phyloP scores from a whole-genome alignment of 106 monocot genomes.

The Vanilla planifolia region DNA sequence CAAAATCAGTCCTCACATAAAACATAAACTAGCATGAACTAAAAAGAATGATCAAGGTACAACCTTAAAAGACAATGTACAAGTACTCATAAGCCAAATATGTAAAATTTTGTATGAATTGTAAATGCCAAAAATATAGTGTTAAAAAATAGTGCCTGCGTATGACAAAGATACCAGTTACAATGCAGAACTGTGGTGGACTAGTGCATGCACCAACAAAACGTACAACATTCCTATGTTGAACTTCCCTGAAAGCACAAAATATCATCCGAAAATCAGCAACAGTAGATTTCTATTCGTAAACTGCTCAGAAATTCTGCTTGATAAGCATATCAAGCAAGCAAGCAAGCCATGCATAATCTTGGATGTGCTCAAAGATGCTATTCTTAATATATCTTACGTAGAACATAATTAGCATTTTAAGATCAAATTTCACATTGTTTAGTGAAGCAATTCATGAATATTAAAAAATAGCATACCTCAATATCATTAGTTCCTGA shows the following conservation, averaged over 20 bases:
- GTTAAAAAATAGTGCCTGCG: not conserved
- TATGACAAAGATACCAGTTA: conserved; percentile 41
- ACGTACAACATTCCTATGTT: conserved; percentile 57
- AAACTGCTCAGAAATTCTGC: too few relatives aligned
- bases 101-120: too few relatives aligned
- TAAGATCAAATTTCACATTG: not conserved
- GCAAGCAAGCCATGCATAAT: not conserved
- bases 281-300: not conserved
- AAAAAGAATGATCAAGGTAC: too few relatives aligned
- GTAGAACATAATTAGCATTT: not conserved
- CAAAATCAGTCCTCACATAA: too few relatives aligned
- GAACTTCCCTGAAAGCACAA: conserved; percentile 41
- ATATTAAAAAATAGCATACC: conserved; percentile 23
- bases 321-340: not conserved
- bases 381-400: too few relatives aligned
- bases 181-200: conserved; percentile 42
- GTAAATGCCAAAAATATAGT: too few relatives aligned
- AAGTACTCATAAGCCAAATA: too few relatives aligned
- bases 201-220: conserved; percentile 59
- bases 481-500: conserved; percentile 87
- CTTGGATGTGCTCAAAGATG: too few relatives aligned
- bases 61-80: too few relatives aligned
- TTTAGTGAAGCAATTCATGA: not conserved
- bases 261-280: not conserved
- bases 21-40: too few relatives aligned